phyloP scores from a whole-genome alignment of 225 moss, liverwort and hornwort genomes.

The Polytrichum commune region DNA sequence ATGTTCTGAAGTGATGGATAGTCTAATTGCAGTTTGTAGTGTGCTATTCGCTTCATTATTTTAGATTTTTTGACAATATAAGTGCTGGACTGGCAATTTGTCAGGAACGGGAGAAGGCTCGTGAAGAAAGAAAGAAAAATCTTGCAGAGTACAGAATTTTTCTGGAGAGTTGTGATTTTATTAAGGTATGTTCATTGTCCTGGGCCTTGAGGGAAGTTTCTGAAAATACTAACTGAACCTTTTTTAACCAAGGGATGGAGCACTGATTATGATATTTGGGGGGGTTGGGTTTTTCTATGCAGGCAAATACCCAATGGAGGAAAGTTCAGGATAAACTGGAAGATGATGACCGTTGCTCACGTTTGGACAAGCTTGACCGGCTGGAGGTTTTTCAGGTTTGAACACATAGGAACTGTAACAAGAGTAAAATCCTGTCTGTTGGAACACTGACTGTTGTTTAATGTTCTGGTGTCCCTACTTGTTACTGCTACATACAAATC shows the following conservation, averaged over 20 bases:
- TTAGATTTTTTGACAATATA: not conserved
- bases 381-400: conserved; percentile 90
- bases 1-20: no score
- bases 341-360: conserved; percentile 94
- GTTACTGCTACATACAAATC: no score
- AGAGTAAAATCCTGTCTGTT: no score
- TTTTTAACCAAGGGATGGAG: no score
- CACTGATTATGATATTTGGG: not conserved
- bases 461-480: no score
- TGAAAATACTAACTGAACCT: no score
- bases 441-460: no score
- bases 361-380: conserved; percentile 96
- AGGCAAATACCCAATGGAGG: conserved; percentile 95
- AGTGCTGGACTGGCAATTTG: not conserved
- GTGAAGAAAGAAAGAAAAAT: conserved; percentile 94
- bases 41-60: not conserved
- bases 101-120: conserved; percentile 97
- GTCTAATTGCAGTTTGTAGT: no score
- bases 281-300: conserved; percentile 6
- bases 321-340: conserved; percentile 96
- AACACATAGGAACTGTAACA: no score
- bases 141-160: conserved; percentile 78
- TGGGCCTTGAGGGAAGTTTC: no score
- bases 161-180: conserved; percentile 90
- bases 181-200: conserved; percentile 52